These are phyloP conservation scores for Dothidotthia symphoricarpi DNA, from an alignment of 2,329 filamentous ascomycete species.

Conservation along the genomic window DNA sequence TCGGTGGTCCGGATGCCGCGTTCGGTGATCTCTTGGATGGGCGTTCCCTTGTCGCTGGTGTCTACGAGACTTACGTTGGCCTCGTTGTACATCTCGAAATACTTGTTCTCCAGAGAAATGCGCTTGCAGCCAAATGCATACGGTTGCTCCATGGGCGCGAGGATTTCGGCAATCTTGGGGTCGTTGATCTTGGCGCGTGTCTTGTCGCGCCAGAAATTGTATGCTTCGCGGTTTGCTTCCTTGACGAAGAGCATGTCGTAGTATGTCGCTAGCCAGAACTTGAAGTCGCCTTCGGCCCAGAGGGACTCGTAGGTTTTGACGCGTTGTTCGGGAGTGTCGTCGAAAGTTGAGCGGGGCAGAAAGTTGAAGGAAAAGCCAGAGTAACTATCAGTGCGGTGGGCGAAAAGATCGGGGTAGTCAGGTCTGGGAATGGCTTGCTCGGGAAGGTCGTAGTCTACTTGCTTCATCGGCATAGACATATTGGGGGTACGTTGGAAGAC, in stretches of 20 bases:
- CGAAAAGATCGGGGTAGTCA: slow-evolving; percentile 22
- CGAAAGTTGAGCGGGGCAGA: slow-evolving; percentile 17
- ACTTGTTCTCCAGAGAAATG: slow-evolving; percentile 28
- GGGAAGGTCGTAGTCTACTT: slow-evolving; percentile 11
- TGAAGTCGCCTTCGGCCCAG: slow-evolving; percentile 22
- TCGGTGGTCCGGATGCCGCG: slow-evolving; percentile 51
- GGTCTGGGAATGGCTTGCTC: slow-evolving; percentile 47
- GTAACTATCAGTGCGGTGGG: slow-evolving; percentile 9
- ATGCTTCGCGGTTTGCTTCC: slow-evolving; percentile 43
- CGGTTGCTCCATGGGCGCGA: slow-evolving; percentile 40
- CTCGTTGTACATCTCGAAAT: slow-evolving; percentile 42
- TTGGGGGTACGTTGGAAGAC: slow-evolving; percentile 64
- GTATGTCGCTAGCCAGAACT: slow-evolving; percentile 31
- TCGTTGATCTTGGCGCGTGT: slow-evolving; percentile 38
- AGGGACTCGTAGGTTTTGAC: slow-evolving; percentile 16
- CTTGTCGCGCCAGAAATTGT: slow-evolving; percentile 47
- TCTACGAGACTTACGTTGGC: slow-evolving; percentile 52
- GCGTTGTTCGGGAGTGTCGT: slow-evolving; percentile 18
- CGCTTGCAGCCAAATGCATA: slow-evolving; percentile 26
- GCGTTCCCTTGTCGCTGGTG: slow-evolving; percentile 29
- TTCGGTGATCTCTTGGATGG: slow-evolving; percentile 49
- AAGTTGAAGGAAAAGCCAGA: slow-evolving; percentile 23
- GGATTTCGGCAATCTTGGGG: slow-evolving; percentile 38
- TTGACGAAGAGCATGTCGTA: slow-evolving; percentile 37
- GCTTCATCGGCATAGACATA: slow-evolving; percentile 23